Evolutionary conservation across 1,284 basidiomycete species (phyloP), one percentile per base, ranked within the genome.

Genomic region (Exobasidium cylindrosporum): DNA sequence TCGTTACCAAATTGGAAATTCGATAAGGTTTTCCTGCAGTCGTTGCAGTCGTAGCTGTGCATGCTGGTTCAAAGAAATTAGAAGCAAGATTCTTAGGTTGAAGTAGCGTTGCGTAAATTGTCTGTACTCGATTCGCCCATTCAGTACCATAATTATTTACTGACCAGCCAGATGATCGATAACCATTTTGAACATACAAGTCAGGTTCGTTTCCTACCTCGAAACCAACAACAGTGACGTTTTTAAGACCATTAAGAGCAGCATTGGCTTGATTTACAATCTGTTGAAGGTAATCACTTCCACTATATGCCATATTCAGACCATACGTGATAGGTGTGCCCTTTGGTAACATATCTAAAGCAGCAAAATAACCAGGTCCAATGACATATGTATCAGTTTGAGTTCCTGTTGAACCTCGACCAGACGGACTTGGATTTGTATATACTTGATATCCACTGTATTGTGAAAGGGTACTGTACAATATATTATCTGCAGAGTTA

Each of bases 181-280:
- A 73, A 11, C 65, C 63, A 26, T 68, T 64, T 23, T 65, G 52
- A 45, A 66, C 60, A 59, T 66, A 73, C 10, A 73, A 65, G 61
- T 73, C 72, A 6, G 72, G 72, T 60, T 73, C 72, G 59, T 73
- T 73, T 4, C 72, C 72, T 13, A 73, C 68, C 54, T 73, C 72
- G 56, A 73, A 63, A 59, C 72, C 60, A 58, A 63, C 66, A 57
- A 73, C 61, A 24, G 55, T 59, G 31, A 47, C 54, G 35, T 49
- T 54, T 23, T 52, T 44, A 29, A 70, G 54, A 31, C 58, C 53
- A 23, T 62, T 50, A 21, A 73, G 59, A 14, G 66, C 64, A 11
- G 66, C 68, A 10, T 54, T 24, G 1, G 72, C 72, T 46, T 69
- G 67, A 23, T 61, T 31, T 0, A 66, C 61, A 40, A 72, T 65